A percentile compares a stretch with the other conserved stretches of the same genome.
Conservation (phyloP, 805 yeast genomes). For the Wickerhamomyces mucosus region DNA sequence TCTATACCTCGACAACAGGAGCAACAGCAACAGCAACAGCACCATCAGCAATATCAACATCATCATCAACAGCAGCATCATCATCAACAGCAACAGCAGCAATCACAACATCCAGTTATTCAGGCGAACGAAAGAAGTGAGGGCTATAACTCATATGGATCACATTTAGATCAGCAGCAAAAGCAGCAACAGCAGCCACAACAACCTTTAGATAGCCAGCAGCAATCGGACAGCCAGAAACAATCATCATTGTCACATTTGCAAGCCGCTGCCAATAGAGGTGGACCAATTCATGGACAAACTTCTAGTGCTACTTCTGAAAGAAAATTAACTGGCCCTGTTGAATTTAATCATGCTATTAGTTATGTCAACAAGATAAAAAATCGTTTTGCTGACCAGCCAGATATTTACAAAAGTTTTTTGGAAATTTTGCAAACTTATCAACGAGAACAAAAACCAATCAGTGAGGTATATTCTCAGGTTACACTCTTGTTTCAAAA, state of each 20-base stretch:
- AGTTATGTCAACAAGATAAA: slow-evolving; percentile 94
- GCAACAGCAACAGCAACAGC: slow-evolving; percentile 12
- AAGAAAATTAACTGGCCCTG: slow-evolving; percentile 43
- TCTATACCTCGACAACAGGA: slow-evolving; percentile 23
- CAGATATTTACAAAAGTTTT: slow-evolving; percentile 91
- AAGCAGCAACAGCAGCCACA: slow-evolving; percentile 5
- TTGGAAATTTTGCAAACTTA: slow-evolving; percentile 93
- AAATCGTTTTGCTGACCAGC: slow-evolving; percentile 85
- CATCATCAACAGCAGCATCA: slow-evolving; percentile 14
- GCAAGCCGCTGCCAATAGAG: slow-evolving; percentile 30
- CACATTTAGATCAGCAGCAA: slow-evolving; percentile 13
- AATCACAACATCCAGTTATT: too few species aligned
- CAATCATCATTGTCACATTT: slow-evolving; percentile 23
- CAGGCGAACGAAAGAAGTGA: too few species aligned
- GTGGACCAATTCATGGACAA: slow-evolving; percentile 1
- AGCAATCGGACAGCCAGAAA: too few species aligned
- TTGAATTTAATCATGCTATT: slow-evolving; percentile 95
- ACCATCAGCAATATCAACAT: slow-evolving; percentile 7
- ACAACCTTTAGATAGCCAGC: slow-evolving; percentile 5
- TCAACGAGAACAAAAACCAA: slow-evolving; percentile 93
- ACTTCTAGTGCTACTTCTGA: slow-evolving; percentile 3
- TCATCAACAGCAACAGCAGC: slow-evolving; percentile 15
- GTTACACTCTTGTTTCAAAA: slow-evolving; percentile 82
- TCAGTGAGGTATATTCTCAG: slow-evolving; percentile 90
- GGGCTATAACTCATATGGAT: slow-evolving; percentile 12